Evolutionary conservation across 192 early-diverging fungal genomes (phyloP), one percentile per base, ranked within the genome.

Genomic region (Coemansia sp.): DNA sequence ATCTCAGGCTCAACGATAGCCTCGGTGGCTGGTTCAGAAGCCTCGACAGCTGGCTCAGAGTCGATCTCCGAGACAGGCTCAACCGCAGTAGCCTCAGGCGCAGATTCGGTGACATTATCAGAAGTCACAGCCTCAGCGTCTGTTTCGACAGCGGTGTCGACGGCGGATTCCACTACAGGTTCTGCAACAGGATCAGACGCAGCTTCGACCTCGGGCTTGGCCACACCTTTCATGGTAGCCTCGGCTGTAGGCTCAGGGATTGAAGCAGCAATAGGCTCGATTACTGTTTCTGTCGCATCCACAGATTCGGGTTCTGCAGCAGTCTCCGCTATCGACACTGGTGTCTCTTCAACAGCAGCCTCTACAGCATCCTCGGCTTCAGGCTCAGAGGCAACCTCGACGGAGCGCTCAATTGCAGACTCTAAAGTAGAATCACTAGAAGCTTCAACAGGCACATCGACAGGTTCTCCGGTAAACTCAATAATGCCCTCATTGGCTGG

Each of bases 181-280:
- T 39, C 38, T 39, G 38, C 4, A 8, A 39, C 38, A 11, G 59
- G 8, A 18, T 75, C 58, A 14, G 17, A 51, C 15, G 15, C 65
- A 5, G 70, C 18, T 32, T 65, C 65, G 45, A 14, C 61, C 18
- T 60, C 20, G 5, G 55, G 9, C 70, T 67, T 52, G 8, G 54
- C 11, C 5, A 5, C 3, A 12, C 4, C 12, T 14, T 58, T 8
- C 8, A 8, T 39, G 38, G 5, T 4, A 36, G 51, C 6, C 14
- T 43, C 52, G 32, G 32, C 51, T 5, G 55, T 37, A 28, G 55
- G 69, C n/a, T n/a, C 22, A 28, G 22, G 22, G 22, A 28, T 28
- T 28, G 22, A 28, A 28, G 22, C 22, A 28, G 22, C 22, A 28
- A 28, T 28, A 28, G 22, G 22, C 22, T 28, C 22, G 22, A 28